Conservation (phyloP, 2,329 filamentous ascomycete genomes). For the Colletotrichum spinosum region DNA sequence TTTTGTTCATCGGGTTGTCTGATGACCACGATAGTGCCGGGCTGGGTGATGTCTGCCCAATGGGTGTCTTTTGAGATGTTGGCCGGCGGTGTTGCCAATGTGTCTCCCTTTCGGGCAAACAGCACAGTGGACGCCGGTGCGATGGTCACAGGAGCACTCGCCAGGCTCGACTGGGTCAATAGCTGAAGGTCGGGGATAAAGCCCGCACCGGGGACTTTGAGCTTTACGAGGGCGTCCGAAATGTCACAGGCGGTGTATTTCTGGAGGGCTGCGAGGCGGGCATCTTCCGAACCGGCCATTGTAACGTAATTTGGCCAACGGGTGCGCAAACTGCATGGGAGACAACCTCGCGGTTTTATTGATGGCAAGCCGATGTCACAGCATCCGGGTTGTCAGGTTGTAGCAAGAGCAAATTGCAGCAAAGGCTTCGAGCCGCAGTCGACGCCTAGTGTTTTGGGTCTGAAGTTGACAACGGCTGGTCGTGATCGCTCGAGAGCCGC, state of each 20-base stretch:
- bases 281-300: slow-evolving; percentile 39
- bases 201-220: slow-evolving; percentile 74
- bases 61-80: slow-evolving; percentile 72
- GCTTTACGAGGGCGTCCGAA: slow-evolving; percentile 78
- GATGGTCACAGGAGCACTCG: slow-evolving; percentile 49
- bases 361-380: neutral
- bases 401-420: neutral
- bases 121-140: slow-evolving; percentile 71
- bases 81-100: slow-evolving; percentile 44
- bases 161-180: slow-evolving; percentile 44
- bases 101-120: slow-evolving; percentile 70
- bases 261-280: slow-evolving; percentile 42
- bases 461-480: neutral
- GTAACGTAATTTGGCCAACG: slow-evolving; percentile 3
- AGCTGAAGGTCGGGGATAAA: slow-evolving; percentile 69
- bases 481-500: slow-evolving; percentile 41
- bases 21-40: slow-evolving; percentile 73
- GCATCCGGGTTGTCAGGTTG: neutral
- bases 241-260: slow-evolving; percentile 67
- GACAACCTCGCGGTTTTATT: too few species aligned
- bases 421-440: slow-evolving; percentile 1
- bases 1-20: slow-evolving; percentile 73
- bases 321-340: neutral
- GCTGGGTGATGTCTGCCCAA: slow-evolving; percentile 74
- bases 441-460: slow-evolving; percentile 34